Evolutionary conservation across 345 rosid species (phyloP).

Genomic region (Populus euphratica): DNA sequence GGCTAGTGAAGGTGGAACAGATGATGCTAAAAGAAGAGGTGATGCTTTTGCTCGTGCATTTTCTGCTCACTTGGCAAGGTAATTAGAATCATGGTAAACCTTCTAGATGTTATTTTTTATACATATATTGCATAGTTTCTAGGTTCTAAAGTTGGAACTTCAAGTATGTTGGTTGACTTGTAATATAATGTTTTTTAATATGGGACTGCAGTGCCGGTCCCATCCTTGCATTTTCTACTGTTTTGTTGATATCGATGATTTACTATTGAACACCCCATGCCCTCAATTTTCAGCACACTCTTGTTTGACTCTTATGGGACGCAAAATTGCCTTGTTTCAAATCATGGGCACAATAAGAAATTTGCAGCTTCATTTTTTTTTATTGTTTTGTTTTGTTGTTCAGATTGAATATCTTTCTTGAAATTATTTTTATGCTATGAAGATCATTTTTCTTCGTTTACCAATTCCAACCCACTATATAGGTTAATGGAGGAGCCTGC

Average conservation of each 20-base stretch:
- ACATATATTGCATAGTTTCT: background rate
- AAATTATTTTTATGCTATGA: background rate
- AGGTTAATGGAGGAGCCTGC: slow-evolving; percentile 99
- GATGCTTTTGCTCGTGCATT: slow-evolving; percentile 99
- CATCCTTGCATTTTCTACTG: background rate
- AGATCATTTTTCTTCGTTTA: background rate
- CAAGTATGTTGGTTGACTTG: background rate
- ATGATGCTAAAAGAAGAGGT: slow-evolving; percentile 94
- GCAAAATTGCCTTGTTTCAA: background rate
- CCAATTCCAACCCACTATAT: slow-evolving; percentile 18
- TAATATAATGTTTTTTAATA: background rate
- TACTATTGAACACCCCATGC: background rate
- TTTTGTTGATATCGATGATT: background rate
- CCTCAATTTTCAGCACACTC: background rate
- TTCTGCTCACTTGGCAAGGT: slow-evolving; percentile 99
- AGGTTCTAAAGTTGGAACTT: background rate
- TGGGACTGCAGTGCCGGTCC: background rate
- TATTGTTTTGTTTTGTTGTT: background rate
- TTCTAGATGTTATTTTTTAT: background rate
- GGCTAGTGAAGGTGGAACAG: slow-evolving; percentile 99
- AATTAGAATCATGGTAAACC: background rate
- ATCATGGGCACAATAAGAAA: background rate
- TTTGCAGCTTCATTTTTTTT: background rate
- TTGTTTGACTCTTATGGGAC: slow-evolving; percentile 3
- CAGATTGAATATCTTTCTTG: background rate